Conservation (phyloP, 805 yeast species). For the Candida gorgasii region DNA sequence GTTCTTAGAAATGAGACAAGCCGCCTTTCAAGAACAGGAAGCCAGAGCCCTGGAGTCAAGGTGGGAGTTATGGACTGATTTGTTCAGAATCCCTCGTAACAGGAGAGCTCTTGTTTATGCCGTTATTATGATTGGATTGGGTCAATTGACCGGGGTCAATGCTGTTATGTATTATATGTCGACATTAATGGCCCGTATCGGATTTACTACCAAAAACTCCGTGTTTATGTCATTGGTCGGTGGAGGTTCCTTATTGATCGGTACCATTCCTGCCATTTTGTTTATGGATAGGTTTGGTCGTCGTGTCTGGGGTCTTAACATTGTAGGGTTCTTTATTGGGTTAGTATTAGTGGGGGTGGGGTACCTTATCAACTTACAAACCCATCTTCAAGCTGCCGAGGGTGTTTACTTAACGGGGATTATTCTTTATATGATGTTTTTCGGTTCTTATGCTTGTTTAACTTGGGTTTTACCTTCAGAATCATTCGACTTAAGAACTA, state of each 20-base stretch:
- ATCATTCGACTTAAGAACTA: slow-evolving; percentile 56
- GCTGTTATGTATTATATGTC: slow-evolving; percentile 38
- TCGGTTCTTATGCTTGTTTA: slow-evolving; percentile 64
- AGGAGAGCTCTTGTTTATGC: slow-evolving; percentile 37
- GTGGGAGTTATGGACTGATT: slow-evolving; percentile 27
- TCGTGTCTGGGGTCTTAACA: slow-evolving; percentile 59
- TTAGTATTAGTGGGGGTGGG: slow-evolving; percentile 61
- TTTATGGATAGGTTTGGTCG: slow-evolving; percentile 60
- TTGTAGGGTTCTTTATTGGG: slow-evolving; percentile 61
- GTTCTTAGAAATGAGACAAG: slow-evolving; percentile 40
- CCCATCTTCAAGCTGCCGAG: slow-evolving; percentile 48
- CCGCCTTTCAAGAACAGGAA: slow-evolving; percentile 44
- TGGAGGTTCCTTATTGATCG: slow-evolving; percentile 61
- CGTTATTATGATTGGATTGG: slow-evolving; percentile 41
- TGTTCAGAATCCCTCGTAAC: slow-evolving; percentile 41
- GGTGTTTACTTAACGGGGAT: slow-evolving; percentile 65
- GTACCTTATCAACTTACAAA: slow-evolving; percentile 41
- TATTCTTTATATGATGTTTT: slow-evolving; percentile 63
- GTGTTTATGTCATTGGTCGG: slow-evolving; percentile 71
- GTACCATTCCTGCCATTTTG: slow-evolving; percentile 65
- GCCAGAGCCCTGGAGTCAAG: slow-evolving; percentile 33
- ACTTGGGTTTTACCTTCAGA: slow-evolving; percentile 74
- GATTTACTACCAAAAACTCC: slow-evolving; percentile 50
- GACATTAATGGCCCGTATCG: slow-evolving; percentile 55
- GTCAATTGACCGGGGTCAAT: slow-evolving; percentile 44